phyloP scores from a whole-genome alignment of 2,329 filamentous ascomycete genomes.

The Dactylellina parvicollis region DNA sequence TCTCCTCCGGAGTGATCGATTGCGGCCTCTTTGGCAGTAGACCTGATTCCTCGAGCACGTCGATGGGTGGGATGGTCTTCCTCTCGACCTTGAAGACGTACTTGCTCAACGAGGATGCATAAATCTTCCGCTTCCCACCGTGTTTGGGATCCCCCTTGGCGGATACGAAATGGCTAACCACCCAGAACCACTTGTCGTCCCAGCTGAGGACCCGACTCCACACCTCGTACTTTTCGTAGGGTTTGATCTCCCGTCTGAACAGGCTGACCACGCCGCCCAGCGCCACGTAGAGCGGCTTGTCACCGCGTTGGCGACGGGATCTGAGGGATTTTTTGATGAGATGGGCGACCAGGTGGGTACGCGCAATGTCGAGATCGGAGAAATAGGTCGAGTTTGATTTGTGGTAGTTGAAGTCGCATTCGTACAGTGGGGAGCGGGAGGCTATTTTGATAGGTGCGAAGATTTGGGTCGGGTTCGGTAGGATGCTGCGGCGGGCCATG shows the following conservation, averaged over 20 bases:
- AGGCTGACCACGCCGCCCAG: conserved; percentile 78
- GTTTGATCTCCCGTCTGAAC: conserved; percentile 78
- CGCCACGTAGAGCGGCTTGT: conserved; percentile 57
- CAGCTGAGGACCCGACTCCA: conserved; percentile 76
- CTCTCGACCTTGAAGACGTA: conserved; percentile 85
- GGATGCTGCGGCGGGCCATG: conserved; percentile 65
- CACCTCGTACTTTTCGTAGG: conserved; percentile 76
- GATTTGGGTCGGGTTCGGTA: conserved; percentile 71
- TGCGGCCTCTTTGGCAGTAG: conserved; percentile 78
- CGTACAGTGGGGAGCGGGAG: conserved; percentile 74
- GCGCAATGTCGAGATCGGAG: conserved; percentile 81
- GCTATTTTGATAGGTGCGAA: conserved; percentile 76
- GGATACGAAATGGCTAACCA: conserved; percentile 76
- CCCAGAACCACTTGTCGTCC: conserved; percentile 85
- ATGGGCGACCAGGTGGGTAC: conserved; percentile 80
- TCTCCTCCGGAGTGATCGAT: not conserved
- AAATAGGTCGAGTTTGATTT: conserved; percentile 89
- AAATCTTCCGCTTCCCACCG: conserved; percentile 71
- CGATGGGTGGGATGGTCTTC: conserved; percentile 83
- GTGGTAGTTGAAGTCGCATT: conserved; percentile 88
- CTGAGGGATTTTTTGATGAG: conserved; percentile 61
- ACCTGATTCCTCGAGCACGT: conserved; percentile 75
- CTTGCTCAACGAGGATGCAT: conserved; percentile 78
- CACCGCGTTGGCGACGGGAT: conserved; percentile 43
- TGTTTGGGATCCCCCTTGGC: conserved; percentile 62